Evolutionary conservation across 2,329 filamentous ascomycete genomes (phyloP), one percentile per base, ranked within the genome.

Genomic region (Arthrobotrys conoides): DNA sequence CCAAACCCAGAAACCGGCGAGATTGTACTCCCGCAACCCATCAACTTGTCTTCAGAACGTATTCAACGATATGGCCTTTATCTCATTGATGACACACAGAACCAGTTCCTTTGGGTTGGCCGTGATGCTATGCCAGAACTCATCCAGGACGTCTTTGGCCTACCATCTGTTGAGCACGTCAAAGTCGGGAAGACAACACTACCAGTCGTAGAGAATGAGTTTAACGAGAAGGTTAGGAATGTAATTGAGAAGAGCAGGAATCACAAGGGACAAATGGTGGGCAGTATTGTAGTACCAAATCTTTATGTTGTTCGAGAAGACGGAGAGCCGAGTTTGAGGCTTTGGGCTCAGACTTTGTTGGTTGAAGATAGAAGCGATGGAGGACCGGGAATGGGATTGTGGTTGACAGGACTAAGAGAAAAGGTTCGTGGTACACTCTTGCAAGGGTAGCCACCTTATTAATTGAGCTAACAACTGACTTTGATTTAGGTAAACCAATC

Each of bases 21-120:
- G 83, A 97, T 97, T 80, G 88, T 93, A 63, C 90, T 99, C 69
- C 96, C 96, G 24, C 93, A 93, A 3, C 88, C 93, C 0, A 82
- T 93, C 82, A 97, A 97, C 84, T 88, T 98, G 73, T 94, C 93
- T 2, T 97, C 94, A 0, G 93, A 95, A 84, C 90, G 92, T 57
- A 89, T 99, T 63, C 93, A 93, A 2, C 89, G 94, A 0, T 97
- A 96, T 83, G 96, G 96, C 30, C 87, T 99, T 18, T 99, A 99
- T 85, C 89, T 99, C 73, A 96, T 99, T 82, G 96, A 99, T 82
- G 96, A 99, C 83, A 94, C 94, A 1, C 95, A 97, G 85, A 97
- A 93, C 5, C 96, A 99, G 84, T 99, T 99, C 88, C 86, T 99
- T 59, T 99, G 96, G 96, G 89, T 98, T 20, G 96, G 96, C 14